Percentiles rank a stretch among this genome's conserved stretches.
These are phyloP conservation scores for Coniochaeta ligniaria DNA, from an alignment of 2,329 filamentous ascomycete genomes.

Conservation along the genomic window DNA sequence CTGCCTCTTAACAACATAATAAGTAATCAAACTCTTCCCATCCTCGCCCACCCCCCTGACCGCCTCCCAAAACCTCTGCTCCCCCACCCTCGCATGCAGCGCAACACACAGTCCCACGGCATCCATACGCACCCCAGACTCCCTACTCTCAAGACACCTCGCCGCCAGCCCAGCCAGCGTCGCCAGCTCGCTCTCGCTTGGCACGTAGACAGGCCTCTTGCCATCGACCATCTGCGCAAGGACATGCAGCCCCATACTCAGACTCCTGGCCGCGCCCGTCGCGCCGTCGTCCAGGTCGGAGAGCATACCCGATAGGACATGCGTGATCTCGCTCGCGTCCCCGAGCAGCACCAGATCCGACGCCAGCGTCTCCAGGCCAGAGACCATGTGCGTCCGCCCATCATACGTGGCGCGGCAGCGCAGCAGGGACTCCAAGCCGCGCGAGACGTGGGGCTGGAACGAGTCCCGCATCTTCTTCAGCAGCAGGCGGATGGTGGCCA, in stretches of 20 bases:
- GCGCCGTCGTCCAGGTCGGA: slow-evolving; percentile 36
- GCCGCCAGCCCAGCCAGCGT: slow-evolving; percentile 43
- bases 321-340: slow-evolving; percentile 52
- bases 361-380: slow-evolving; percentile 65
- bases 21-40: slow-evolving; percentile 69
- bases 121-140: slow-evolving; percentile 62
- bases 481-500: slow-evolving; percentile 67
- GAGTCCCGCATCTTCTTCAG: slow-evolving; percentile 59
- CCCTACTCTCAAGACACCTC: slow-evolving; percentile 52
- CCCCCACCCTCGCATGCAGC: slow-evolving; percentile 56
- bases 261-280: slow-evolving; percentile 25
- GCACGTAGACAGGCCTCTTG: slow-evolving; percentile 35
- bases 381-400: slow-evolving; percentile 62
- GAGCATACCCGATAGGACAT: slow-evolving; percentile 45
- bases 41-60: slow-evolving; percentile 57
- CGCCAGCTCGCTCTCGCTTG: slow-evolving; percentile 42
- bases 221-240: slow-evolving; percentile 52
- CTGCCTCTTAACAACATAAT: slow-evolving; percentile 70
- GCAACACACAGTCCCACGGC: slow-evolving; percentile 75
- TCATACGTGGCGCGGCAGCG: slow-evolving; percentile 60
- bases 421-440: slow-evolving; percentile 60
- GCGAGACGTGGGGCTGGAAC: slow-evolving; percentile 61
- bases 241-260: slow-evolving; percentile 58
- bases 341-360: slow-evolving; percentile 64
- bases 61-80: slow-evolving; percentile 58